Percentiles rank a stretch among this genome's conserved stretches.
These are phyloP conservation scores for Alternaria viburni DNA, from an alignment of 2,329 filamentous ascomycete genomes.

Conservation along the genomic window DNA sequence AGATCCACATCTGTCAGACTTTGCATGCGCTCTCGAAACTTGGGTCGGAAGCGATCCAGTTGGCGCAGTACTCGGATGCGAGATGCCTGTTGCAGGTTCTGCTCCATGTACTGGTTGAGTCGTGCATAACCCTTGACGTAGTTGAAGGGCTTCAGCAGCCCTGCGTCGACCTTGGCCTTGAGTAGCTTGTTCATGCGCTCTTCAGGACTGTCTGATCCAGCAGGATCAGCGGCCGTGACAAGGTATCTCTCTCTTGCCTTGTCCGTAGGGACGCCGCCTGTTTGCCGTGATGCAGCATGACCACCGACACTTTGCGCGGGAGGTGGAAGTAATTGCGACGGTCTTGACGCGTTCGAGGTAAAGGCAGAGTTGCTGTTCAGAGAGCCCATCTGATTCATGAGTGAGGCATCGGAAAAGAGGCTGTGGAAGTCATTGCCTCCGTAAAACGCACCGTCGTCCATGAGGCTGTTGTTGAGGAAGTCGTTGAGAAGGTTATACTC, in stretches of 20 bases:
- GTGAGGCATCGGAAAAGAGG: constrained; percentile 66
- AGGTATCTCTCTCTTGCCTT: constrained; percentile 86
- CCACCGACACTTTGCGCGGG: constrained; percentile 54
- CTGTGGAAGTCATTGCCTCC: constrained; percentile 54
- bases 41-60: constrained; percentile 89
- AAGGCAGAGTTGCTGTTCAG: constrained; percentile 42
- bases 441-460: constrained; percentile 69
- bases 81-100: constrained; percentile 79
- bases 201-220: constrained; percentile 82
- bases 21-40: constrained; percentile 95
- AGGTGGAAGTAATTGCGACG: constrained; percentile 49
- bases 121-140: constrained; percentile 96
- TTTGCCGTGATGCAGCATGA: constrained; percentile 66
- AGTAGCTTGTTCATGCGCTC: constrained; percentile 95
- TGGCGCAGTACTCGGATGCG: constrained; percentile 92
- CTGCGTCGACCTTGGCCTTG: constrained; percentile 94
- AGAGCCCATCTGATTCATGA: constrained; percentile 53
- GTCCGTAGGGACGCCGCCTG: constrained; percentile 69
- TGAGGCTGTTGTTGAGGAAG: constrained; percentile 88
- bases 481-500: constrained; percentile 98
- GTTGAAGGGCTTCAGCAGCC: constrained; percentile 94
- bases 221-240: constrained; percentile 93
- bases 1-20: constrained; percentile 91
- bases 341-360: constrained; percentile 55
- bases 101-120: constrained; percentile 89